Conservation (phyloP, 2,329 filamentous ascomycete species). For the Tympanopsis confertula region DNA sequence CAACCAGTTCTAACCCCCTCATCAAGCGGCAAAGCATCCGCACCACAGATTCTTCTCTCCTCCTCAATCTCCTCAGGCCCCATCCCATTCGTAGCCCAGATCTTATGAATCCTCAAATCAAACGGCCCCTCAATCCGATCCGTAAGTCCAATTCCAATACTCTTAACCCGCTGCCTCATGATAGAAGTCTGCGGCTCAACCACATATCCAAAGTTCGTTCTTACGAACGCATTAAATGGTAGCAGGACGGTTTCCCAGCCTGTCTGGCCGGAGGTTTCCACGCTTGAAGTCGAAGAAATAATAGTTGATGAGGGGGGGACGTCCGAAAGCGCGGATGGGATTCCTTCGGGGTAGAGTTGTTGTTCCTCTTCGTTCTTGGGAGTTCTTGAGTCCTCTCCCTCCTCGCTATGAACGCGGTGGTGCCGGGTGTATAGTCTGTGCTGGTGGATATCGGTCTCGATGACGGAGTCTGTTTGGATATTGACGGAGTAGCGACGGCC, state of each 20-base stretch:
- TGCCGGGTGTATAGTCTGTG: constrained; percentile 40
- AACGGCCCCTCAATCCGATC: not conserved
- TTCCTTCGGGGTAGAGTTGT: constrained; percentile 11
- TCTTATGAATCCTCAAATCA: not conserved
- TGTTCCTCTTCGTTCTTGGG: constrained; percentile 4
- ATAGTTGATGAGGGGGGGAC: constrained; percentile 19
- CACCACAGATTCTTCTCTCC: constrained; percentile 23
- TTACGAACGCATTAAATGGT: not conserved
- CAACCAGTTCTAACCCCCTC: constrained; percentile 14
- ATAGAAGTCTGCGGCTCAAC: not conserved
- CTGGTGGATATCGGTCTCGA: constrained; percentile 60
- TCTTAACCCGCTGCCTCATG: not conserved
- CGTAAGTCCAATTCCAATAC: constrained; percentile 1
- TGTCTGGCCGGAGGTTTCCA: constrained; percentile 1
- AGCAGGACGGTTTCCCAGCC: constrained; percentile 1
- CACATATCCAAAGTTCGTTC: not conserved
- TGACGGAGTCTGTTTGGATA: constrained; percentile 56
- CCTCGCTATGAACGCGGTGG: not conserved
- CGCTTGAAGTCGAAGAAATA: constrained; percentile 14
- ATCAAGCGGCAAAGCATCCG: constrained; percentile 20
- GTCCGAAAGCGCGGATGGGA: constrained; percentile 22
- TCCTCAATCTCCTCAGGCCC: constrained; percentile 14
- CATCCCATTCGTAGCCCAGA: not conserved
- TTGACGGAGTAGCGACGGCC: constrained; percentile 60
- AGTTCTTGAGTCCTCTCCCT: no score